A percentile compares a stretch with the other conserved stretches of the same genome.
Conservation (phyloP, 23 red algal species). For the Gracilaria gracilis region DNA sequence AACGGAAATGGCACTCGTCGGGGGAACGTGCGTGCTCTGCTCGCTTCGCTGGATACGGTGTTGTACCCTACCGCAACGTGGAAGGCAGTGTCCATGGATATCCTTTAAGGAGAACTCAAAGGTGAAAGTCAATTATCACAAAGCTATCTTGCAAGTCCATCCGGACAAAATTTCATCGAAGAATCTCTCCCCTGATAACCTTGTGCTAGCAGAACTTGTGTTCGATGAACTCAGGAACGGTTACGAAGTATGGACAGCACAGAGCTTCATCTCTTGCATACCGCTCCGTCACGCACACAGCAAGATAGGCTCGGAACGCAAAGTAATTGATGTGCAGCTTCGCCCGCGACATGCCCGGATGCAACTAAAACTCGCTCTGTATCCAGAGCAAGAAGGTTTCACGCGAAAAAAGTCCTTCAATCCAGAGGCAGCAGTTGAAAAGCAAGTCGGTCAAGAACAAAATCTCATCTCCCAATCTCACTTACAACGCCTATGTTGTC, state of each 20-base stretch:
- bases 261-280: slow-evolving; percentile 54
- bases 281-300: slow-evolving; percentile 45
- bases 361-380: slow-evolving; percentile 29
- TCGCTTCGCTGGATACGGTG: slow-evolving; percentile 80
- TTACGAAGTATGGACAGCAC: slow-evolving; percentile 66
- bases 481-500: slow-evolving; percentile 4
- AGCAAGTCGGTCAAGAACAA: slow-evolving; percentile 49
- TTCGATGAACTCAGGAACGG: slow-evolving; percentile 88
- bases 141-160: slow-evolving; percentile 88
- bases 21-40: slow-evolving; percentile 83
- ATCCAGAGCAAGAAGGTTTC: slow-evolving; percentile 21
- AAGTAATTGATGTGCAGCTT: slow-evolving; percentile 22
- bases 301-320: slow-evolving; percentile 41
- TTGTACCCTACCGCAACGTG: slow-evolving; percentile 77
- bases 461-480: slow-evolving; percentile 26
- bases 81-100: slow-evolving; percentile 85
- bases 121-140: slow-evolving; percentile 88
- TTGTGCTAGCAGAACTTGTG: slow-evolving; percentile 82
- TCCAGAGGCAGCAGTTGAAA: background rate
- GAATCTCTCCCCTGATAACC: slow-evolving; percentile 70
- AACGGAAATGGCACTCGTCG: slow-evolving; percentile 78
- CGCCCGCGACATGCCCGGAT: slow-evolving; percentile 55
- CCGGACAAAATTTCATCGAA: slow-evolving; percentile 86
- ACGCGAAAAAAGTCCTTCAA: slow-evolving; percentile 23
- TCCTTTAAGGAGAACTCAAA: slow-evolving; percentile 70